Evolutionary conservation across 805 yeast genomes (phyloP).

Genomic region (Ogataea methylovora): DNA sequence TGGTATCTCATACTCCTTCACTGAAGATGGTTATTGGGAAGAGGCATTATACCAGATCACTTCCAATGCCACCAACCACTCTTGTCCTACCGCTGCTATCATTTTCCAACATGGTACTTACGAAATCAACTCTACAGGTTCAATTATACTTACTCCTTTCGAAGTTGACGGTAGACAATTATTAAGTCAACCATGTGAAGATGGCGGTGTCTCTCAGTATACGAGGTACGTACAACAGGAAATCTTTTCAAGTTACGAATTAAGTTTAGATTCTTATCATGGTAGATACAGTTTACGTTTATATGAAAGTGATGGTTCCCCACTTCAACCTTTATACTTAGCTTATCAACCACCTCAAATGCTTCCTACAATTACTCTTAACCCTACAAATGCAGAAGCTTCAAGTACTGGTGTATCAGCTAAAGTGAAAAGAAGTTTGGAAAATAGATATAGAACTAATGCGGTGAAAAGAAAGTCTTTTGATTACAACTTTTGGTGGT

Average conservation of each 20-base stretch:
- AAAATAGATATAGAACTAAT: slow-evolving; percentile 71
- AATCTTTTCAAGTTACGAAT: slow-evolving; percentile 46
- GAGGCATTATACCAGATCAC: slow-evolving; percentile 79
- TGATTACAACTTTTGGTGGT: slow-evolving; percentile 49
- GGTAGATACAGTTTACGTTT: slow-evolving; percentile 75
- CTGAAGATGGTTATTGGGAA: slow-evolving; percentile 86
- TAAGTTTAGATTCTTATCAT: slow-evolving; percentile 67
- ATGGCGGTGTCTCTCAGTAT: slow-evolving; percentile 52
- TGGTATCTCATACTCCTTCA: slow-evolving; percentile 88
- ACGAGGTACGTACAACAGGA: slow-evolving; percentile 66
- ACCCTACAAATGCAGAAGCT: slow-evolving; percentile 53
- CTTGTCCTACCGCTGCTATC: slow-evolving; percentile 77
- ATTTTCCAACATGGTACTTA: slow-evolving; percentile 89
- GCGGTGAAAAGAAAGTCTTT: slow-evolving; percentile 41
- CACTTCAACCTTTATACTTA: slow-evolving; percentile 80
- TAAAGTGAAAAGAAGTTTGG: slow-evolving; percentile 64
- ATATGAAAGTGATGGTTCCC: slow-evolving; percentile 71
- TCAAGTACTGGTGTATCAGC: slow-evolving; percentile 23
- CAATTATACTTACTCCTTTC: slow-evolving; percentile 63
- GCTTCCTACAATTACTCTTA: slow-evolving; percentile 89
- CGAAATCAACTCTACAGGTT: slow-evolving; percentile 53
- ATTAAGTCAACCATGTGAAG: slow-evolving; percentile 80
- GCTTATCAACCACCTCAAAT: slow-evolving; percentile 93
- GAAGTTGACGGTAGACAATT: slow-evolving; percentile 90
- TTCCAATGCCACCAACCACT: slow-evolving; percentile 64